Conservation (phyloP, 2,329 filamentous ascomycete species). For the Pseudohalonectria lignicola region DNA sequence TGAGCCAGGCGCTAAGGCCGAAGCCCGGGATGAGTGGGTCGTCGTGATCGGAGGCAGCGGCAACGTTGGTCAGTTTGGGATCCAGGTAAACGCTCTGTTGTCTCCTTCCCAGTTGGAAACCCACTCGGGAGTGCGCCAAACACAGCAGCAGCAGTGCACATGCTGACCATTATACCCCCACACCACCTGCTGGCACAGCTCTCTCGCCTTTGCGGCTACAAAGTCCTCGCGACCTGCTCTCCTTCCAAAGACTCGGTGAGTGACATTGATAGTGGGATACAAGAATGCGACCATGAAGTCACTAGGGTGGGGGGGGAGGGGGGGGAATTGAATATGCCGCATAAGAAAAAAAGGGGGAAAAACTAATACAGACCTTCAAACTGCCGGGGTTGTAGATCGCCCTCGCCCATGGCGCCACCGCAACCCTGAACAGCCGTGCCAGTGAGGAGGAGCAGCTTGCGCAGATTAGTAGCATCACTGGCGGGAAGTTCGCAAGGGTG, state of each 20-base stretch:
- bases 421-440: conserved; percentile 18
- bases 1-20: conserved; percentile 4
- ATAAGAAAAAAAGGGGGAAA: too few relatives aligned
- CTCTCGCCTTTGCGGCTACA: conserved; percentile 21
- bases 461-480: conserved; percentile 18
- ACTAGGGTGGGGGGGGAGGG: too few relatives aligned
- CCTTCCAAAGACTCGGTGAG: conserved; percentile 15
- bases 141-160: too few relatives aligned
- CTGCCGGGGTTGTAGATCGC: conserved; percentile 14
- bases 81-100: conserved; percentile 11
- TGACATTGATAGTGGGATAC: too few relatives aligned
- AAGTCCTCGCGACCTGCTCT: conserved; percentile 24
- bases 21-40: conserved; percentile 20
- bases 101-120: neutral
- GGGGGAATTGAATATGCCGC: too few relatives aligned
- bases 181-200: conserved; percentile 12
- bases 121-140: too few relatives aligned
- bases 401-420: conserved; percentile 17
- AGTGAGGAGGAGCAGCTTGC: conserved; percentile 17
- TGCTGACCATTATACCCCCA: too few relatives aligned
- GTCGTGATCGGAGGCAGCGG: conserved; percentile 23
- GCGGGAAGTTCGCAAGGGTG: conserved; percentile 19
- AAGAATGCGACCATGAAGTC: neutral
- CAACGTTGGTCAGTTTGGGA: conserved; percentile 20
- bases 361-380: neutral